Conservation (phyloP, 2,329 filamentous ascomycete genomes). For the Talaromyces marneffei region DNA sequence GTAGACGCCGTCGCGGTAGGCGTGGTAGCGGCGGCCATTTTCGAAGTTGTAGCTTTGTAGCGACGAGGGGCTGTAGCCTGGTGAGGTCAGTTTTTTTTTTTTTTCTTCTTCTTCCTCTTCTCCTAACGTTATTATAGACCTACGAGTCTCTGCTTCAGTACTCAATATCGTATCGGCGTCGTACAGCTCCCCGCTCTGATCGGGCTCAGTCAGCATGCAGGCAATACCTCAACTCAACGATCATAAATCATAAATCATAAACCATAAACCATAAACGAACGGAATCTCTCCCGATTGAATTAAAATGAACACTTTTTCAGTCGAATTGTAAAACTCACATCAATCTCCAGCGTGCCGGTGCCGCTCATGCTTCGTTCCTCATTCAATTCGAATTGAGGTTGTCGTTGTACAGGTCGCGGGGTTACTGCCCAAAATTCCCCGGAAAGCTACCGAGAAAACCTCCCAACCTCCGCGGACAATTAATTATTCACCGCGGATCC, state of each 20-base stretch:
- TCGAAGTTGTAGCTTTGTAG: constrained; percentile 14
- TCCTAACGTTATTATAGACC: background rate
- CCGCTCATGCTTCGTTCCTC: constrained; percentile 5
- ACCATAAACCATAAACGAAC: no score
- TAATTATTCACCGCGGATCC: background rate
- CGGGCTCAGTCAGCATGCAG: background rate
- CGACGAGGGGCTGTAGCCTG: constrained; percentile 7
- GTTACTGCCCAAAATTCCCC: background rate
- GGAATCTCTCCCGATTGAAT: no score
- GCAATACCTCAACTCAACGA: no score
- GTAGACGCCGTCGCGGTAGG: constrained; percentile 19
- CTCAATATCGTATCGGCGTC: constrained; percentile 8
- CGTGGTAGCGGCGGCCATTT: constrained; percentile 19
- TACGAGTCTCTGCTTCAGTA: constrained; percentile 3
- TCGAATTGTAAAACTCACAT: constrained; percentile 2
- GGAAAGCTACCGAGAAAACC: background rate
- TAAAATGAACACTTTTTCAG: no score
- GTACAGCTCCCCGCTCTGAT: constrained; percentile 13
- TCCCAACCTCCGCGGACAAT: background rate
- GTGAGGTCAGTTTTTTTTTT: background rate
- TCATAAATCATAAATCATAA: no score
- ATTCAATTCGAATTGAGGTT: background rate
- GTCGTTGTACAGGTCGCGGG: background rate
- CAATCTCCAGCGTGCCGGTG: constrained; percentile 10
- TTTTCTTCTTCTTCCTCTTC: no score